Evolutionary conservation across 208 protist genomes (phyloP), one percentile per base, ranked within the genome.

Genomic region (Crithidia acanthocephali): DNA sequence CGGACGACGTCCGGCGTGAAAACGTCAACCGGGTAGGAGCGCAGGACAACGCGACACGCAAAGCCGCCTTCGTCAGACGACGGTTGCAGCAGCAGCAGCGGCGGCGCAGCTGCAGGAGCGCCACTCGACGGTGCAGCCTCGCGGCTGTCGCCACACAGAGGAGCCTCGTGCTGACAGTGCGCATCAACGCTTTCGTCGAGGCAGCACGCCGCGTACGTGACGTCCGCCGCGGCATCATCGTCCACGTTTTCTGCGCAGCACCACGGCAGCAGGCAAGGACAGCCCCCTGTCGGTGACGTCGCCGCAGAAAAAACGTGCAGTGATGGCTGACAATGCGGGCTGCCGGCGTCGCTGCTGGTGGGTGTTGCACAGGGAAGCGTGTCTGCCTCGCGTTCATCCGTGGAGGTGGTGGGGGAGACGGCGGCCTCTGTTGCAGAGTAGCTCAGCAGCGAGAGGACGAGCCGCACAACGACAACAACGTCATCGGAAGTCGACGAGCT

Each of bases 371-470:
- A 13, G 6, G 32, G 40, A 13, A 33, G n/a, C n/a, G 37, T 23
- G 37, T 18, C 55, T 30, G 1, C 55, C 2, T 60, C 55, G 30
- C 55, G 30, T 32, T 60, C 33, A 23, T 60, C 40, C 4, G 37
- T 63, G 2, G 40, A 33, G 23, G 40, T 63, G 10, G 57, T 30
- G 11, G 57, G 40, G 2, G 57, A 63, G 2, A 47, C 5, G 37
- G 42, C 2, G 37, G 2, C 11, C 22, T 58, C 63, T 10, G 22
- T 37, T 1, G 32, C 35, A 4, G 50, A 27, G 6, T 6, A 48
- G 35, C 57, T 58, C 5, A 69, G 63, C 47, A 76, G 44, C 8
- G 63, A 71, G 16, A 76, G 28, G 20, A 76, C 72, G 18, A 76
- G 55, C 9, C 72, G 62, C 30, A 71, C 57, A 11, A 76, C 50